Conservation (phyloP, 805 yeast genomes). For the Pichia exigua region DNA sequence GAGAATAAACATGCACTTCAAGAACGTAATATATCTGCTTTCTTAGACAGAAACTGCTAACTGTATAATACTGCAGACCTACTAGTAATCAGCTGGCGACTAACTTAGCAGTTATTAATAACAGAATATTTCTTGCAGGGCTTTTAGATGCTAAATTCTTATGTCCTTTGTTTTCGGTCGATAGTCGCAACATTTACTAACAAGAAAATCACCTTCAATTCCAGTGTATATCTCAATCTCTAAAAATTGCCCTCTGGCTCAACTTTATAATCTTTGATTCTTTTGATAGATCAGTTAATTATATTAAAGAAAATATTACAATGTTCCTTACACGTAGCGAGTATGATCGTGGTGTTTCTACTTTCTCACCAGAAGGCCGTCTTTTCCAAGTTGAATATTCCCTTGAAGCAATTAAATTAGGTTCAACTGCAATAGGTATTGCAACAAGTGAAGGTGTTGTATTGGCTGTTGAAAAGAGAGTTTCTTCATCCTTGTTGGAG, state of each 20-base stretch:
- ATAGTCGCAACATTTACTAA: neutral
- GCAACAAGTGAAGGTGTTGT: constrained; percentile 93
- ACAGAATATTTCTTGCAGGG: no score
- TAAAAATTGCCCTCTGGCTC: neutral
- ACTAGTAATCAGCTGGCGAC: no score
- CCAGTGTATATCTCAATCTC: neutral
- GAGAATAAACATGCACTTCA: no score
- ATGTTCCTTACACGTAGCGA: constrained; percentile 99
- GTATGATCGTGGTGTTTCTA: constrained; percentile 97
- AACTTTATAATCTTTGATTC: neutral
- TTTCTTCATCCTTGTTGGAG: constrained; percentile 85
- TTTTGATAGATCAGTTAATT: neutral
- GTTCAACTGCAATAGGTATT: constrained; percentile 98
- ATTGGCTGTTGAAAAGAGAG: constrained; percentile 94
- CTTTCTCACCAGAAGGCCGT: constrained; percentile 98
- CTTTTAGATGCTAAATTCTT: no score
- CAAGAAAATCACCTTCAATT: neutral
- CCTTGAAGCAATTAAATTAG: constrained; percentile 90
- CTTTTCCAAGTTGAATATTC: constrained; percentile 97
- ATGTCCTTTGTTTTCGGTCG: neutral
- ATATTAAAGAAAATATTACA: neutral
- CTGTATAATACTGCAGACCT: no score
- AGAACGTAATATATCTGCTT: no score
- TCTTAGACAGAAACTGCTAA: no score
- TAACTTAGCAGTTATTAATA: no score